Evolutionary conservation across 345 rosid genomes (phyloP).

Genomic region (Moringa oleifera): DNA sequence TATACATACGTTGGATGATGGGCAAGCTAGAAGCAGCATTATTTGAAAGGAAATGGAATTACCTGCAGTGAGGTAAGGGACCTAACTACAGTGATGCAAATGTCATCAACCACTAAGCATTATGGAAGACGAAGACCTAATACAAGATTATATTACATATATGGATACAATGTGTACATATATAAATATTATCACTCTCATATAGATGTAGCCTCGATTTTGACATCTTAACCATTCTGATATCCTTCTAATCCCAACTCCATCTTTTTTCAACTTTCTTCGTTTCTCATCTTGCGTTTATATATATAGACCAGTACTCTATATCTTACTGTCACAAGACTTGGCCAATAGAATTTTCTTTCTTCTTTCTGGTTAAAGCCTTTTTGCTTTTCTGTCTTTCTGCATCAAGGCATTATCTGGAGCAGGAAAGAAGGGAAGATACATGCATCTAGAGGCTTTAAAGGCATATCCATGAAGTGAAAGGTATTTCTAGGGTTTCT

Average conservation of each 20-base stretch:
- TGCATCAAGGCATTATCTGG: background rate
- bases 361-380: background rate
- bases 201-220: constrained; percentile 25
- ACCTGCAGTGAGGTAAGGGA: background rate
- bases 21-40: no score
- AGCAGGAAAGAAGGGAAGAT: background rate
- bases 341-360: background rate
- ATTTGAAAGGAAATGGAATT: no score
- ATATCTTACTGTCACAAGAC: no score
- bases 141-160: no score
- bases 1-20: no score
- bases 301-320: background rate
- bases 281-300: background rate
- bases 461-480: no score
- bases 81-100: background rate
- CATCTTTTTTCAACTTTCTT: background rate
- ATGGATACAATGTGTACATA: no score
- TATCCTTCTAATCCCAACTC: constrained; percentile 9
- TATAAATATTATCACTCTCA: constrained; percentile 4
- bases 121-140: constrained; percentile 11
- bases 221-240: constrained; percentile 50
- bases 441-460: no score
- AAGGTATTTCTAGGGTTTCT: no score
- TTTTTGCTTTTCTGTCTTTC: no score
- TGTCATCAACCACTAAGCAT: constrained; percentile 35